Conservation (phyloP, 345 rosid species). For the Cardamine chenopodiifolia region DNA sequence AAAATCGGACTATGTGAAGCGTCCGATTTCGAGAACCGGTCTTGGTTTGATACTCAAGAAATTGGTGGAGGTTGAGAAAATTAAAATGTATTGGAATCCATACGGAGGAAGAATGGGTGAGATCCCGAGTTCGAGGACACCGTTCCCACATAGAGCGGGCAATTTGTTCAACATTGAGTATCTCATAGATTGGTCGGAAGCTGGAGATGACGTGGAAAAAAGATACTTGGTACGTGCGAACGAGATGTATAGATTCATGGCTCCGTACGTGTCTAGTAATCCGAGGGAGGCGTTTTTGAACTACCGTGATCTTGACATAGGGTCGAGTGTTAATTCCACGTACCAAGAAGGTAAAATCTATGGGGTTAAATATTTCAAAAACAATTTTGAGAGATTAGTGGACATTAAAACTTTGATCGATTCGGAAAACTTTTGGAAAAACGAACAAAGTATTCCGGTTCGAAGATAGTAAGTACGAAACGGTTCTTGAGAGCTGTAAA, state of each 20-base stretch:
- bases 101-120: constrained; percentile 70
- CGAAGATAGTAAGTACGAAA: neutral
- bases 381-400: constrained; percentile 56
- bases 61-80: constrained; percentile 41
- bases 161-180: constrained; percentile 55
- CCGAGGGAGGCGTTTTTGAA: constrained; percentile 54
- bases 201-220: constrained; percentile 39
- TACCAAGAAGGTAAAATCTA: constrained; percentile 50
- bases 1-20: constrained; percentile 61
- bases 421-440: constrained; percentile 50
- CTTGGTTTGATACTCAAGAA: constrained; percentile 48
- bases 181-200: constrained; percentile 47
- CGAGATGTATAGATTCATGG: constrained; percentile 46
- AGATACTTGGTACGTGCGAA: constrained; percentile 28
- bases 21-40: constrained; percentile 45
- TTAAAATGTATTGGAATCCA: constrained; percentile 44
- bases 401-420: constrained; percentile 49
- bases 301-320: constrained; percentile 61
- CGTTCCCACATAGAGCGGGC: constrained; percentile 68
- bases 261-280: constrained; percentile 56
- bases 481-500: neutral
- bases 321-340: constrained; percentile 32
- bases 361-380: constrained; percentile 54
- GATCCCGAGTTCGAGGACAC: constrained; percentile 46
- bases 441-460: constrained; percentile 60